Evolutionary conservation across 2,329 filamentous ascomycete genomes (phyloP).

Genomic region (Alternaria triticina): DNA sequence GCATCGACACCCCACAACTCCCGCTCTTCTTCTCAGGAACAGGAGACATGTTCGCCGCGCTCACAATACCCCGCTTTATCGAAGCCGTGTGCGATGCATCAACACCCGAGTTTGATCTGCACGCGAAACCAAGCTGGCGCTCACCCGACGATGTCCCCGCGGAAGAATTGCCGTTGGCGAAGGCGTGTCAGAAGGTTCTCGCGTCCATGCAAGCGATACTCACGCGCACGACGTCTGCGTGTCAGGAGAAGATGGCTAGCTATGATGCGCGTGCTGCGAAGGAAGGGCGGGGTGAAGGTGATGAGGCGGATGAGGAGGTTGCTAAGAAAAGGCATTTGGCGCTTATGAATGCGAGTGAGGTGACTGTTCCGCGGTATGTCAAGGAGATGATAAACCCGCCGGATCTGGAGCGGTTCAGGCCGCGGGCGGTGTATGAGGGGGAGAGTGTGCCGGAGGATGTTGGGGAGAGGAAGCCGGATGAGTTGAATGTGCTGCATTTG

Average conservation of each 20-base stretch:
- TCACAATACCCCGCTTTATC: slow-evolving; percentile 85
- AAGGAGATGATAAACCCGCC: slow-evolving; percentile 73
- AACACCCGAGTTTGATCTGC: slow-evolving; percentile 51
- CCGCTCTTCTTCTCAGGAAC: slow-evolving; percentile 96
- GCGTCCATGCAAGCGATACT: slow-evolving; percentile 92
- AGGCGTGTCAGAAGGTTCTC: slow-evolving; percentile 83
- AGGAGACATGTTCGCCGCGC: slow-evolving; percentile 96
- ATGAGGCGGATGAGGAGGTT: slow-evolving; percentile 53
- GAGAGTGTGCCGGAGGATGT: slow-evolving; percentile 13
- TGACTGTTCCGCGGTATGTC: slow-evolving; percentile 80
- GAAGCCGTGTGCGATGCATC: slow-evolving; percentile 70
- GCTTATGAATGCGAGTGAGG: slow-evolving; percentile 83
- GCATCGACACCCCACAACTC: slow-evolving; percentile 82
- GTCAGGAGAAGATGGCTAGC: slow-evolving; percentile 66
- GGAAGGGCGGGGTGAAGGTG: slow-evolving; percentile 52
- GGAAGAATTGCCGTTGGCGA: slow-evolving; percentile 79
- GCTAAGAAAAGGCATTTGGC: slow-evolving; percentile 69
- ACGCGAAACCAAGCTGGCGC: slow-evolving; percentile 70
- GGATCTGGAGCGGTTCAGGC: slow-evolving; percentile 66
- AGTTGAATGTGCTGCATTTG: slow-evolving; percentile 31
- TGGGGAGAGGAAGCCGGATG: slow-evolving; percentile 22
- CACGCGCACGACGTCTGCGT: slow-evolving; percentile 68
- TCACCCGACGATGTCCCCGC: slow-evolving; percentile 74
- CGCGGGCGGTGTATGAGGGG: slow-evolving; percentile 41
- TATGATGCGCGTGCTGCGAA: slow-evolving; percentile 55